Conservation (phyloP, 306 rosid species). For the Pyrus bretschneideri region DNA sequence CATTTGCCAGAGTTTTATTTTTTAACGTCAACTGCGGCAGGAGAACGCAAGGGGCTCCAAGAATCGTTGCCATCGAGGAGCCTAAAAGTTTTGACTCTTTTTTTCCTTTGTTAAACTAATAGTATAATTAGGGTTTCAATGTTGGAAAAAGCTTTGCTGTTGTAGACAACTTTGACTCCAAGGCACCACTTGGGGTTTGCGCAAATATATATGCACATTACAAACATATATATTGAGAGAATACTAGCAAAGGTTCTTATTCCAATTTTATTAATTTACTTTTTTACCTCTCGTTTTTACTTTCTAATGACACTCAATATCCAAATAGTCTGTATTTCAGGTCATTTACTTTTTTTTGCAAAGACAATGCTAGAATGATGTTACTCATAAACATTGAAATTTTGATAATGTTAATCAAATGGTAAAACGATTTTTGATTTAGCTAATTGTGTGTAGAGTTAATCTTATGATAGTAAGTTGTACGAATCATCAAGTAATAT, state of each 20-base stretch:
- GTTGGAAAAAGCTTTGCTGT: not conserved
- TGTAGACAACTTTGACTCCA: not conserved
- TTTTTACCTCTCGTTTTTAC: no score
- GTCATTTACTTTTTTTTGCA: not conserved
- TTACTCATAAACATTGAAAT: no score
- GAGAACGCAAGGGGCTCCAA: not conserved
- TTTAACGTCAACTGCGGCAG: not conserved
- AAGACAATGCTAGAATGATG: not conserved
- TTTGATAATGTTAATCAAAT: no score
- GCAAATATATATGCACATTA: not conserved
- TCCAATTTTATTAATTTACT: no score
- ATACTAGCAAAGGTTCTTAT: no score
- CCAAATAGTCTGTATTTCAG: no score
- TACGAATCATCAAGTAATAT: not conserved
- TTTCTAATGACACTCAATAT: no score
- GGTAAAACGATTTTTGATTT: no score
- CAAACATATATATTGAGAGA: no score
- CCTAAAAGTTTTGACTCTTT: not conserved
- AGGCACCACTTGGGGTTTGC: not conserved
- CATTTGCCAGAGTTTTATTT: not conserved
- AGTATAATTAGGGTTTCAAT: not conserved
- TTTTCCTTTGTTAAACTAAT: not conserved
- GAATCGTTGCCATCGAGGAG: conserved; percentile 1
- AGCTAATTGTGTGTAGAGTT: no score
- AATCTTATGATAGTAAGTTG: not conserved